Evolutionary conservation across 306 rosid species (phyloP).

Genomic region (Prunus mira): DNA sequence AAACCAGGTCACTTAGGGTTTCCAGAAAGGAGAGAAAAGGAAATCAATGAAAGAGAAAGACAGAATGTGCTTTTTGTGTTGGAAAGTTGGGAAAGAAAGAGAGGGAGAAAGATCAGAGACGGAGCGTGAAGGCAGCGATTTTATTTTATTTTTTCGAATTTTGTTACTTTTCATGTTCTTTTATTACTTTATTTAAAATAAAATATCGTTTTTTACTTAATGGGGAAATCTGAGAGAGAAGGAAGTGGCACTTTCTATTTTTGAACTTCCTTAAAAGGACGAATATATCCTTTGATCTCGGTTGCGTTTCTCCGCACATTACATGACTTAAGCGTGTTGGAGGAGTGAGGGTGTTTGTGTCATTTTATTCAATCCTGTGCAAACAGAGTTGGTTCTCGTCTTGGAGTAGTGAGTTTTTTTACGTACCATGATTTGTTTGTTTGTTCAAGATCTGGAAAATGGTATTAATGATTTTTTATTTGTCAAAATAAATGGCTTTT

Average conservation of each 20-base stretch:
- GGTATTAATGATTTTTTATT: too few species aligned
- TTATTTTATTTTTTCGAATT: neutral
- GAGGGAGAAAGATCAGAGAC: constrained; percentile 23
- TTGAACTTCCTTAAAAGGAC: neutral
- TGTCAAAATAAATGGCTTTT: too few species aligned
- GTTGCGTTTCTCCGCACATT: neutral
- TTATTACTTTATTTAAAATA: neutral
- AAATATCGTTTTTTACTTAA: too few species aligned
- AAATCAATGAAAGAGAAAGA: neutral
- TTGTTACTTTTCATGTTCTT: neutral
- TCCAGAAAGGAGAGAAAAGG: constrained; percentile 6
- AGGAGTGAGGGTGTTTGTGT: too few species aligned
- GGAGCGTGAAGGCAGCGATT: constrained; percentile 15
- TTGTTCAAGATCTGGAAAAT: too few species aligned
- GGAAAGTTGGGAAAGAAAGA: neutral
- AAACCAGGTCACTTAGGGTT: constrained; percentile 45
- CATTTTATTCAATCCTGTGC: too few species aligned
- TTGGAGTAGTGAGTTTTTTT: too few species aligned
- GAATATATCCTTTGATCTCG: neutral
- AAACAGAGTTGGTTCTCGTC: too few species aligned
- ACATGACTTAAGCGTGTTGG: neutral
- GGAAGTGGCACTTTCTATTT: neutral
- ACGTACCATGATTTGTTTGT: too few species aligned
- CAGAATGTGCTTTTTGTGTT: constrained; percentile 6
- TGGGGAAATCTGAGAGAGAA: neutral